A percentile compares a stretch with the other conserved stretches of the same genome.
Evolutionary conservation across 192 early-diverging fungal genomes (phyloP).

Genomic region (Backusella tarrabulga): DNA sequence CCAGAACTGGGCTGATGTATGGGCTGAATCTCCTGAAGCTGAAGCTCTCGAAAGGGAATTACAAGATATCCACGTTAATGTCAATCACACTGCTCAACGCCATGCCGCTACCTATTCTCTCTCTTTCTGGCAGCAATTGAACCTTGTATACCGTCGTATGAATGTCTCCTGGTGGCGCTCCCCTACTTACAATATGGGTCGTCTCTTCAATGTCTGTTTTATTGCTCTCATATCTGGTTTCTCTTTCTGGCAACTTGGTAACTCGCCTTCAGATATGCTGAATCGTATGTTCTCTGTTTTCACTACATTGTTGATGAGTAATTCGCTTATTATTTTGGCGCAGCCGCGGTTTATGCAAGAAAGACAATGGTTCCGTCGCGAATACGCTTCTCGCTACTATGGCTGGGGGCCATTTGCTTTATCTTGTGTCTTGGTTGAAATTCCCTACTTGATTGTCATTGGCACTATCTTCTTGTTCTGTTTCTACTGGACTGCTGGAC

Average conservation of each 20-base stretch:
- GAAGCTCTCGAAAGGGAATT: constrained; percentile 46
- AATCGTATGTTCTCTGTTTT: constrained; percentile 53
- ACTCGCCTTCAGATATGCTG: constrained; percentile 50
- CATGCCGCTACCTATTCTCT: constrained; percentile 20
- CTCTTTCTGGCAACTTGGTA: constrained; percentile 61
- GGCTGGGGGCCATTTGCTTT: constrained; percentile 62
- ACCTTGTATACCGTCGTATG: constrained; percentile 63
- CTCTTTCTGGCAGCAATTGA: constrained; percentile 43
- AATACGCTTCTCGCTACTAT: constrained; percentile 61
- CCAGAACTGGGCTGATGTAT: constrained; percentile 73
- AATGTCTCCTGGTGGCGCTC: constrained; percentile 66
- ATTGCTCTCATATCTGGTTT: constrained; percentile 62
- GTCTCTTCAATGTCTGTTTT: constrained; percentile 50
- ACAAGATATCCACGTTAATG: constrained; percentile 38
- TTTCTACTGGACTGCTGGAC: constrained; percentile 63
- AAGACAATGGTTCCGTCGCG: constrained; percentile 57
- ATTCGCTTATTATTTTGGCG: constrained; percentile 58
- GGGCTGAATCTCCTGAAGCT: constrained; percentile 61
- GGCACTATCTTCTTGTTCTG: constrained; percentile 53
- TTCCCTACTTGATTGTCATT: constrained; percentile 57
- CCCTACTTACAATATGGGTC: constrained; percentile 68
- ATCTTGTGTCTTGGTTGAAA: constrained; percentile 57
- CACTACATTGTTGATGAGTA: constrained; percentile 45
- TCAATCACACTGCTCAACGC: constrained; percentile 12
- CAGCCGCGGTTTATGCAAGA: constrained; percentile 64